Percentiles rank a stretch among this genome's conserved stretches.
These are phyloP conservation scores for Pseudonectria foliicola DNA, from an alignment of 2,329 filamentous ascomycete genomes.

Conservation along the genomic window DNA sequence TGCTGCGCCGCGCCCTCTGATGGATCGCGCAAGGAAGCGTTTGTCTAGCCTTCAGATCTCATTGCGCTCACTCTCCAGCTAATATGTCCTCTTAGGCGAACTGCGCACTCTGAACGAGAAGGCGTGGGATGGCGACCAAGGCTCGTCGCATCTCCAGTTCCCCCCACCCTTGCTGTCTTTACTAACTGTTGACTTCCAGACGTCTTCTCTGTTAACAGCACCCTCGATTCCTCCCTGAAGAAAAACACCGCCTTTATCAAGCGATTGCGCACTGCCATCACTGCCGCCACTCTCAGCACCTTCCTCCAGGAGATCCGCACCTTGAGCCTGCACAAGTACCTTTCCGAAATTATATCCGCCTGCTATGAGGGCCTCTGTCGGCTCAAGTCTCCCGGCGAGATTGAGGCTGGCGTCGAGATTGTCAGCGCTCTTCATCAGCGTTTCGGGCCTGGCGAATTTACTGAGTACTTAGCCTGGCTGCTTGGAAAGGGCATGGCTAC, in stretches of 20 bases:
- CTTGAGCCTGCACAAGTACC: conserved; percentile 88
- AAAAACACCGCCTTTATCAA: conserved; percentile 99
- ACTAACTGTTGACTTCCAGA: conserved; percentile 41
- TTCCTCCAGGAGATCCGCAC: conserved; percentile 87
- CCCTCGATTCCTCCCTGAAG: conserved; percentile 90
- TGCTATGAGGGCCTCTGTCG: conserved; percentile 92
- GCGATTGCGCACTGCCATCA: conserved; percentile 83
- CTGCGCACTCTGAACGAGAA: conserved; percentile 80
- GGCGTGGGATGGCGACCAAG: conserved; percentile 83
- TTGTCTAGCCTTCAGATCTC: conserved; percentile 19
- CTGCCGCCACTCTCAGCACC: conserved; percentile 67
- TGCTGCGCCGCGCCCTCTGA: conserved; percentile 33
- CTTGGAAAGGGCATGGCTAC: conserved; percentile 86
- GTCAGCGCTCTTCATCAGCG: conserved; percentile 93
- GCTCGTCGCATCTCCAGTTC: conserved; percentile 38
- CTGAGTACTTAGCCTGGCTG: conserved; percentile 85
- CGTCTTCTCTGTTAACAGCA: conserved; percentile 67
- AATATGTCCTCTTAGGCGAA: conserved; percentile 55
- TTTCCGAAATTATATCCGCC: conserved; percentile 93
- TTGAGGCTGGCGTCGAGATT: conserved; percentile 85
- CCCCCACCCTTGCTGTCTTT: conserved; percentile 10
- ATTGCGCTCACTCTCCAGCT: neutral
- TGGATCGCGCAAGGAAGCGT: conserved; percentile 63
- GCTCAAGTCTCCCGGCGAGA: conserved; percentile 85
- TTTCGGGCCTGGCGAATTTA: conserved; percentile 86